Conservation (phyloP, 1,284 basidiomycete species). For the Leccinum ponderosum region DNA sequence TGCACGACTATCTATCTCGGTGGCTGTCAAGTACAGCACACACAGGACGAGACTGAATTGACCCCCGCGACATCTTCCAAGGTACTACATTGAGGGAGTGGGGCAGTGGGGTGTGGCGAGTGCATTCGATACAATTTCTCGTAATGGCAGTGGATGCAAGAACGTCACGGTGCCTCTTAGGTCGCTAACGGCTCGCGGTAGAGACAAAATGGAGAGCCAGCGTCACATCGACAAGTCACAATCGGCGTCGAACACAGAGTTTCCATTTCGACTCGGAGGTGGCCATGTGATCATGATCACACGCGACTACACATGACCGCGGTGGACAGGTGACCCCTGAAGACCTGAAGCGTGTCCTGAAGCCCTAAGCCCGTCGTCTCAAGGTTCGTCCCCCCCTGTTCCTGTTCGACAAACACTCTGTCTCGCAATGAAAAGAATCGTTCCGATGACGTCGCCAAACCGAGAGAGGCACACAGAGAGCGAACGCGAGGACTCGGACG, state of each 20-base stretch:
- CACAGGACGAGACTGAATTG: background rate
- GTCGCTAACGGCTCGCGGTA: too few relatives aligned
- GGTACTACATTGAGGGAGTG: background rate
- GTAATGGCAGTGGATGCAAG: background rate
- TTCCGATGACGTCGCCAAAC: background rate
- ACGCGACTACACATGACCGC: background rate
- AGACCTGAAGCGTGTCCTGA: background rate
- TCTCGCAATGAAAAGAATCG: background rate
- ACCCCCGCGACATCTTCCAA: background rate
- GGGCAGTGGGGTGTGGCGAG: background rate
- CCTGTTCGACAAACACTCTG: background rate
- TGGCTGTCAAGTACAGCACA: background rate
- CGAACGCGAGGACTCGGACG: background rate
- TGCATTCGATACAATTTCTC: background rate
- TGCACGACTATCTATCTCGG: background rate
- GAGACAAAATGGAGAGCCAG: background rate
- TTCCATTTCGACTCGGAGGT: background rate
- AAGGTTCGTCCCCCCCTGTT: background rate
- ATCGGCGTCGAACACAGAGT: background rate
- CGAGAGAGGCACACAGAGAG: background rate
- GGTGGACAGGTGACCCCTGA: background rate
- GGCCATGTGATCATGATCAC: background rate
- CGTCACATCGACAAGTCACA: background rate
- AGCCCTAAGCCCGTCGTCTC: background rate
- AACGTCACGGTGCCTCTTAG: too few relatives aligned